Percentiles rank a stretch among this genome's conserved stretches.
phyloP scores from a whole-genome alignment of 2,329 filamentous ascomycete genomes.

The Alternaria sp. region DNA sequence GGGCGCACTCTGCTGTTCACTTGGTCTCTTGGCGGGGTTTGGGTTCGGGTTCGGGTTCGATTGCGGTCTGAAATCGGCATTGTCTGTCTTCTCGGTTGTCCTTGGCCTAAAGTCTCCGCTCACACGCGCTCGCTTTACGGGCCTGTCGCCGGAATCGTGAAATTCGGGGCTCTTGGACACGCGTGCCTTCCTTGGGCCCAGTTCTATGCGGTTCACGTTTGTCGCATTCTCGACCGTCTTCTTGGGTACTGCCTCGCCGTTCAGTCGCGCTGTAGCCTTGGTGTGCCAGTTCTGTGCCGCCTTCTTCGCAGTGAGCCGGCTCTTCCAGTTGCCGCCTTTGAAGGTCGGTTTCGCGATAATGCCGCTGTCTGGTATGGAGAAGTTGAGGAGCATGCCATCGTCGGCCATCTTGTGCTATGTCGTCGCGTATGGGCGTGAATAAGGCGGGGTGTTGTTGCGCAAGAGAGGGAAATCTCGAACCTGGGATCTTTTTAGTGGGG shows the following conservation, averaged over 20 bases:
- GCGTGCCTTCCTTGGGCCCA: slow-evolving; percentile 35
- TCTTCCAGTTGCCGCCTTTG: slow-evolving; percentile 93
- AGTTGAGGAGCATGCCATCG: slow-evolving; percentile 94
- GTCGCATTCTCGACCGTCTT: slow-evolving; percentile 33
- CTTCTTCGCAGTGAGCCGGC: slow-evolving; percentile 83
- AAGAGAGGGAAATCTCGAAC: slow-evolving; percentile 21
- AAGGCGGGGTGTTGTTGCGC: slow-evolving; percentile 13
- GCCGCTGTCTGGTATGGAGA: slow-evolving; percentile 76
- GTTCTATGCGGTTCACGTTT: slow-evolving; percentile 42
- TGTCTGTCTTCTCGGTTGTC: slow-evolving; percentile 26
- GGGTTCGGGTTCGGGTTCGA: slow-evolving; percentile 37
- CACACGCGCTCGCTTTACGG: slow-evolving; percentile 47
- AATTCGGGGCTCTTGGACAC: slow-evolving; percentile 28
- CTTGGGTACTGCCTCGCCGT: slow-evolving; percentile 37
- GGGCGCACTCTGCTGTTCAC: slow-evolving; percentile 46
- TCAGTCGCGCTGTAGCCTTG: slow-evolving; percentile 49
- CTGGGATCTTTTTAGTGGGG: slow-evolving; percentile 32
- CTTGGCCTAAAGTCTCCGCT: slow-evolving; percentile 51
- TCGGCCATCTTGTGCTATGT: slow-evolving; percentile 75
- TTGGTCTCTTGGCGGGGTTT: slow-evolving; percentile 37
- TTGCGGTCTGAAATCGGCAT: slow-evolving; percentile 41
- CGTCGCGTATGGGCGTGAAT: slow-evolving; percentile 6
- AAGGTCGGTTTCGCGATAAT: slow-evolving; percentile 71
- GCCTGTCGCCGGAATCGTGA: slow-evolving; percentile 31
- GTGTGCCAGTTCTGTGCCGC: slow-evolving; percentile 64